These are phyloP conservation scores for Vitellaria paradoxa DNA, from an alignment of 179 eudicot species.

Conservation along the genomic window DNA sequence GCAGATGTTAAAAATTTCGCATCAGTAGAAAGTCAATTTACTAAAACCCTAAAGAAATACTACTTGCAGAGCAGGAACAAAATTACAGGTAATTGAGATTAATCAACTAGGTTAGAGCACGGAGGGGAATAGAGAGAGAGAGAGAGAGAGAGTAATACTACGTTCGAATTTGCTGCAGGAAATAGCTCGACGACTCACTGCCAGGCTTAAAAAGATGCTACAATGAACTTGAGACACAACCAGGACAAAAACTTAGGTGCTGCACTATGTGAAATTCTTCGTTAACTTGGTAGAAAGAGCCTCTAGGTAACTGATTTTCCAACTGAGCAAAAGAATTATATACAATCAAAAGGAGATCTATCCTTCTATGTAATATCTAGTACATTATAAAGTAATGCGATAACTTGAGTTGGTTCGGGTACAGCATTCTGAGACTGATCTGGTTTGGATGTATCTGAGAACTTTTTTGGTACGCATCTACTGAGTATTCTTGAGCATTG, in stretches of 20 bases:
- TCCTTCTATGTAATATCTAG: background rate
- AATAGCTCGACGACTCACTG: too few relatives aligned
- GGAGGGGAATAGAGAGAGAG: too few relatives aligned
- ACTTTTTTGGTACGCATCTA: conserved; percentile 29
- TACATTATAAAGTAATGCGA: background rate
- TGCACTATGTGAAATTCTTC: background rate
- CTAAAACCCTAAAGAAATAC: too few relatives aligned
- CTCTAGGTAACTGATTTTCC: background rate
- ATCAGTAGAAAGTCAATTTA: too few relatives aligned
- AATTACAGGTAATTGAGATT: too few relatives aligned
- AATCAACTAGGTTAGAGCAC: too few relatives aligned
- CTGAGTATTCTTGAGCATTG: conserved; percentile 24
- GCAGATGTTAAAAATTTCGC: too few relatives aligned
- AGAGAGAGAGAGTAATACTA: too few relatives aligned
- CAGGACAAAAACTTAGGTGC: background rate
- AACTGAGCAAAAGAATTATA: background rate
- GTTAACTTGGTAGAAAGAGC: background rate
- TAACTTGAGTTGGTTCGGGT: conserved; percentile 21
- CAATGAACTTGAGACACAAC: too few relatives aligned
- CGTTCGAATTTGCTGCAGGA: too few relatives aligned
- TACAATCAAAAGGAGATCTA: background rate
- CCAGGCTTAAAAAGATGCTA: too few relatives aligned
- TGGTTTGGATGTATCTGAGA: conserved; percentile 18
- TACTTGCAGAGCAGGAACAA: too few relatives aligned
- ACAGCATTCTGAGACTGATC: conserved; percentile 5